Conservation (phyloP, 2,329 filamentous ascomycete genomes). For the Apiospora aurea region DNA sequence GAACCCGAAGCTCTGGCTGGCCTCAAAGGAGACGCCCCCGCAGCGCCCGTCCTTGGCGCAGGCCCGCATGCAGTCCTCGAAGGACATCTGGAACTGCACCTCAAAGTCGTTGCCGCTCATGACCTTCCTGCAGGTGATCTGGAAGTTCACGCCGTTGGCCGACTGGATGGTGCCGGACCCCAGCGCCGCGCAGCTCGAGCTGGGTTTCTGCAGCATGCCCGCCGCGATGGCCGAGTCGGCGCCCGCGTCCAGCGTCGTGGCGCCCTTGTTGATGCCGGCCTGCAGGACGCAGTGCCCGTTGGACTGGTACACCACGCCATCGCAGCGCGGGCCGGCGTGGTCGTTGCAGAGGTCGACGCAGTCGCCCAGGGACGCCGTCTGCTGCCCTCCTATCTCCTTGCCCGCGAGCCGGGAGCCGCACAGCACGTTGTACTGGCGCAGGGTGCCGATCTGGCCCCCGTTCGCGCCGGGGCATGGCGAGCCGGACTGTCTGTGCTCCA, state of each 20-base stretch:
- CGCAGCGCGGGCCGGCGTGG: conserved; percentile 29
- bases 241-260: conserved; percentile 26
- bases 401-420: background rate
- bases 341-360: conserved; percentile 1
- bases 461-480: conserved; percentile 17
- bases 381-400: background rate
- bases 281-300: conserved; percentile 30
- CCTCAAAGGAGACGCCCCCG: conserved; percentile 42
- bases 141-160: conserved; percentile 21
- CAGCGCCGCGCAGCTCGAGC: conserved; percentile 28
- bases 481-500: background rate
- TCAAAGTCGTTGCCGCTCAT: conserved; percentile 30
- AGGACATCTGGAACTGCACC: conserved; percentile 32
- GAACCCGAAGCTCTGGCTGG: conserved; percentile 32
- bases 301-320: conserved; percentile 29
- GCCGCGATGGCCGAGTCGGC: conserved; percentile 30
- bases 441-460: conserved; percentile 16
- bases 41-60: conserved; percentile 33
- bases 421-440: background rate
- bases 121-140: conserved; percentile 29
- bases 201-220: conserved; percentile 28
- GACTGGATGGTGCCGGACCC: conserved; percentile 28
- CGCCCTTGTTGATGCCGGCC: conserved; percentile 25
- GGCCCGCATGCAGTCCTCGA: conserved; percentile 31
- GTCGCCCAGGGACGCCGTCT: background rate